phyloP scores from a whole-genome alignment of 495 filamentous ascomycete species.

The Choiromyces venosus region DNA sequence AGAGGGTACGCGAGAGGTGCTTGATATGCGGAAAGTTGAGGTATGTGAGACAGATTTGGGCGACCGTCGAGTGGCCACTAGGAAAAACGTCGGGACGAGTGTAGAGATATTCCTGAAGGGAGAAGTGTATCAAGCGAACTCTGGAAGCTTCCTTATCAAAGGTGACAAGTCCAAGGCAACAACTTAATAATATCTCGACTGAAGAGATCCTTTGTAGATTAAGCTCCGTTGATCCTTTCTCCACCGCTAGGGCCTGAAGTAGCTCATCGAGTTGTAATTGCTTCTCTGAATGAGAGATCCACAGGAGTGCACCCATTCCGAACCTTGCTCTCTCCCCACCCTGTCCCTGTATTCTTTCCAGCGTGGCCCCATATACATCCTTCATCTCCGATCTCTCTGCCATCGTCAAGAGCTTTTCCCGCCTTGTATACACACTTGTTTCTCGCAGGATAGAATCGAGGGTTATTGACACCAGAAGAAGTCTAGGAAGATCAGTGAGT shows the following conservation, averaged over 20 bases:
- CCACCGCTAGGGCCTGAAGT: not conserved
- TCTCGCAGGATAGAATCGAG: not conserved
- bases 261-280: not conserved
- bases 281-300: not conserved
- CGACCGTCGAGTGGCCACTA: no score
- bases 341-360: not conserved
- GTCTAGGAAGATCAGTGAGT: not conserved
- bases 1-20: no score
- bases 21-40: no score
- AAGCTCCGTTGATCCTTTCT: not conserved
- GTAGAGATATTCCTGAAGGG: no score
- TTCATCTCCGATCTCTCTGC: not conserved
- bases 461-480: not conserved
- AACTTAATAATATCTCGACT: no score
- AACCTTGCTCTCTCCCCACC: not conserved
- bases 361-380: not conserved
- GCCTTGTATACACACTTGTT: not conserved
- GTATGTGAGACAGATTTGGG: no score
- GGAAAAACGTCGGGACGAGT: no score
- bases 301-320: not conserved
- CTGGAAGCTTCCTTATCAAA: no score
- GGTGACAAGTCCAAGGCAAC: no score
- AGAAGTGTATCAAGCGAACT: no score
- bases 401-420: not conserved
- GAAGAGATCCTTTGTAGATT: no score